These are phyloP conservation scores for Pogostemon cablin DNA, from an alignment of 257 asterid genomes.

Conservation along the genomic window DNA sequence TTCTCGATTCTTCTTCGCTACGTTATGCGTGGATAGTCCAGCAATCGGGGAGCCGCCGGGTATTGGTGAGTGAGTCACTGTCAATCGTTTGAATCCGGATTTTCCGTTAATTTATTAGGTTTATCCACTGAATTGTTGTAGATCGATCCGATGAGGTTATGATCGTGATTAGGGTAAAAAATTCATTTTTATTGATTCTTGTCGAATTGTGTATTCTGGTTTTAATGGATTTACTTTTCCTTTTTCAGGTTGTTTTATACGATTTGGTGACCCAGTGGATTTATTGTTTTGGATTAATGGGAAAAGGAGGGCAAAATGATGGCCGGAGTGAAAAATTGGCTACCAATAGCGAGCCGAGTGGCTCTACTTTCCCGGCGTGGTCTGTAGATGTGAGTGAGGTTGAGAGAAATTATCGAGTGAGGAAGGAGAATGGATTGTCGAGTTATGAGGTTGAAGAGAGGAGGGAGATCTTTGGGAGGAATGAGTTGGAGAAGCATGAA, in stretches of 20 bases:
- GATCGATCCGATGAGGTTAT: constrained; percentile 27
- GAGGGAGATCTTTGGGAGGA: constrained; percentile 79
- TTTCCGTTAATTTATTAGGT: constrained; percentile 12
- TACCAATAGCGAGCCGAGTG: constrained; percentile 31
- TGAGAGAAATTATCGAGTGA: constrained; percentile 66
- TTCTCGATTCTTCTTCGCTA: not conserved
- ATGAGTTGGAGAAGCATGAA: constrained; percentile 96
- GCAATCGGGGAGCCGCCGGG: constrained; percentile 32
- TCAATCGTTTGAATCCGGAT: not conserved
- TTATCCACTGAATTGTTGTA: constrained; percentile 20
- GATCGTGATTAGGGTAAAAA: constrained; percentile 1
- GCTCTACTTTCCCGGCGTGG: constrained; percentile 69
- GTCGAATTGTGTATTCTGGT: constrained; percentile 17
- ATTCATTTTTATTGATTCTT: not conserved
- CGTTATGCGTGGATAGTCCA: constrained; percentile 18
- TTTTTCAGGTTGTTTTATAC: constrained; percentile 30
- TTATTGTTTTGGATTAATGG: constrained; percentile 55
- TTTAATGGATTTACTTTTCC: constrained; percentile 18
- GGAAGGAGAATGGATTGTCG: constrained; percentile 63
- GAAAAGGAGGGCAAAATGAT: constrained; percentile 76
- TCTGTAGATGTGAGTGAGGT: constrained; percentile 79
- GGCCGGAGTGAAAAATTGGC: constrained; percentile 55
- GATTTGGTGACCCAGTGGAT: constrained; percentile 37
- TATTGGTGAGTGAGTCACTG: constrained; percentile 33
- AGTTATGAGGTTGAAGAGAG: constrained; percentile 62